Evolutionary conservation across 306 rosid genomes (phyloP).

Genomic region (Castanea mollissima): DNA sequence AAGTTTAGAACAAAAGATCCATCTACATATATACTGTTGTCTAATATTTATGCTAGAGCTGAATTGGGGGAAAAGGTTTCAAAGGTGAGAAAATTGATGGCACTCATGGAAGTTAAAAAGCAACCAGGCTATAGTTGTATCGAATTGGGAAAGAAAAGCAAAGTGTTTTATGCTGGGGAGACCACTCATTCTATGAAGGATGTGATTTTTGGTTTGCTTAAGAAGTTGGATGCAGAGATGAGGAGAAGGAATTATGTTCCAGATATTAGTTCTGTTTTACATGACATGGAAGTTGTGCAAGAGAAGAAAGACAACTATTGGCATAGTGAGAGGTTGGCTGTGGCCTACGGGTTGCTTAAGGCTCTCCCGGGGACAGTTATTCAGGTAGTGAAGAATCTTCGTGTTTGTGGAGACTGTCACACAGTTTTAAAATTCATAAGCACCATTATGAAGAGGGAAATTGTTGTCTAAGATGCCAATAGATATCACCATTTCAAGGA

Average conservation of each 20-base stretch:
- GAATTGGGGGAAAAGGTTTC: conserved; percentile 74
- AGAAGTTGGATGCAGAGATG: conserved; percentile 61
- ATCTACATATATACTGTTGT: conserved; percentile 62
- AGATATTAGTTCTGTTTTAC: conserved; percentile 70
- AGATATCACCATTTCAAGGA: conserved; percentile 78
- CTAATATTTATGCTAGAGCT: conserved; percentile 70
- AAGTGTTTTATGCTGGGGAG: conserved; percentile 83
- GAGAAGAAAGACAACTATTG: conserved; percentile 84
- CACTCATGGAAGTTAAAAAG: conserved; percentile 61
- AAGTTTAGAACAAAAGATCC: conserved; percentile 54
- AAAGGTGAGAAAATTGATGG: conserved; percentile 64
- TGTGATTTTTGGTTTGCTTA: conserved; percentile 55
- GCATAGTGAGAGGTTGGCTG: conserved; percentile 87
- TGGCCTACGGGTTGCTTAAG: conserved; percentile 77
- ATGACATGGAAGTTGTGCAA: conserved; percentile 75
- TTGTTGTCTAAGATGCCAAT: conserved; percentile 71
- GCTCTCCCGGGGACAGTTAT: conserved; percentile 60
- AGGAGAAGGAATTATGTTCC: conserved; percentile 83
- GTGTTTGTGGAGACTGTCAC: conserved; percentile 87
- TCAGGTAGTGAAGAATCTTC: conserved; percentile 78
- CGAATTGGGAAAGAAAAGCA: conserved; percentile 66
- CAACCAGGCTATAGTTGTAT: conserved; percentile 80
- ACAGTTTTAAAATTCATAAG: conserved; percentile 72
- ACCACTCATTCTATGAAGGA: conserved; percentile 68
- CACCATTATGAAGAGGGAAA: conserved; percentile 58